Conservation (phyloP, 805 yeast species). For the Hanseniaspora singularis region DNA sequence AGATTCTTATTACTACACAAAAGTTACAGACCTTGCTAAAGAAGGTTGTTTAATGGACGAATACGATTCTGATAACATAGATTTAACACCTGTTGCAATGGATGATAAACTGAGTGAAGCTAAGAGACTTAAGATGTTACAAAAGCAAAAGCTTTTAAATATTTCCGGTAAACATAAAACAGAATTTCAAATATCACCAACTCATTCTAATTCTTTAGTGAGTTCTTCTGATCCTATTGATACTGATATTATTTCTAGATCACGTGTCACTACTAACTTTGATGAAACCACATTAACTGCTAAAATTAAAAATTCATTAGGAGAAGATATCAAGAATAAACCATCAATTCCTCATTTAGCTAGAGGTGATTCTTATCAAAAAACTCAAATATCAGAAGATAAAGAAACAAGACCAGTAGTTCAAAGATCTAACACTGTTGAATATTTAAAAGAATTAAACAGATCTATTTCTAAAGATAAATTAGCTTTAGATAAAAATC, state of each 20-base stretch:
- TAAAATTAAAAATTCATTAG: conserved; percentile 25
- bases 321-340: conserved; percentile 23
- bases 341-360: conserved; percentile 51
- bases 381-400: conserved; percentile 21
- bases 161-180: not conserved
- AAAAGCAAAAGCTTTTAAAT: conserved; percentile 3
- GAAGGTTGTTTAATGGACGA: conserved; percentile 30
- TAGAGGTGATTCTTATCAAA: conserved; percentile 55
- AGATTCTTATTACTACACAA: conserved; percentile 21
- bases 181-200: not conserved
- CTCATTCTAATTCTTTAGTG: conserved; percentile 20
- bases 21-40: conserved; percentile 27
- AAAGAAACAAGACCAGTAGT: conserved; percentile 17
- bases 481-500: conserved; percentile 12
- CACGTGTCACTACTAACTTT: conserved; percentile 13
- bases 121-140: conserved; percentile 17
- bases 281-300: not conserved
- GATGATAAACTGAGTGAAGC: conserved; percentile 17
- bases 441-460: conserved; percentile 44
- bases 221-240: conserved; percentile 25
- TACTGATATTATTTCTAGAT: conserved; percentile 18
- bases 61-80: conserved; percentile 17
- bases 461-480: conserved; percentile 26
- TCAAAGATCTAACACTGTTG: conserved; percentile 27
- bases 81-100: conserved; percentile 14